Percentiles rank a stretch among this genome's conserved stretches.
Evolutionary conservation across 202 grass and related monocot genomes (phyloP).

Genomic region (Panicum hallii): DNA sequence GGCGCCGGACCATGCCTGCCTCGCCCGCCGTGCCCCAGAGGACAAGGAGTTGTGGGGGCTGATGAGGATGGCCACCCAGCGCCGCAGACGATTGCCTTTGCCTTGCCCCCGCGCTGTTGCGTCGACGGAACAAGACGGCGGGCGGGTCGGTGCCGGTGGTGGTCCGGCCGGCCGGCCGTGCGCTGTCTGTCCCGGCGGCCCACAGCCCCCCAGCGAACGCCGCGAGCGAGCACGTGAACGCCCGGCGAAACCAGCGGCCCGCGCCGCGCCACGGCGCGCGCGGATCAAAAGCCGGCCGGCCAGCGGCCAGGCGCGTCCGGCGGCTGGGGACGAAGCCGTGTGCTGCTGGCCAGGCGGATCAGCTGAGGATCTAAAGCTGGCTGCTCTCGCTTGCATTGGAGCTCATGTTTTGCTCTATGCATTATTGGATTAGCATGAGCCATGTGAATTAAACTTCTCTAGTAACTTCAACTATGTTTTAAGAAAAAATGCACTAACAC

Average conservation of each 20-base stretch:
- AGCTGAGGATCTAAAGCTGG: not conserved
- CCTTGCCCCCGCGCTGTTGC: not conserved
- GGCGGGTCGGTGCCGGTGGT: not conserved
- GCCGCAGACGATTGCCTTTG: not conserved
- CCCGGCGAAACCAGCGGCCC: conserved; percentile 21
- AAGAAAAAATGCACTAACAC: no score
- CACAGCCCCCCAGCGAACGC: not conserved
- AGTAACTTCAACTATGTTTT: no score
- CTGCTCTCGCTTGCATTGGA: not conserved
- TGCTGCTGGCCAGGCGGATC: not conserved
- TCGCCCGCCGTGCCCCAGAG: no score
- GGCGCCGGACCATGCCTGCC: not conserved
- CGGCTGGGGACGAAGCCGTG: not conserved
- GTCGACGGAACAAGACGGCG: conserved; percentile 29
- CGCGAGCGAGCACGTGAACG: conserved; percentile 31
- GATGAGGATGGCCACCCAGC: conserved; percentile 1
- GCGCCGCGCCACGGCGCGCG: conserved; percentile 25
- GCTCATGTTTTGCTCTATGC: not conserved
- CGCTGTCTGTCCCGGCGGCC: not conserved
- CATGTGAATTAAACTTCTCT: not conserved
- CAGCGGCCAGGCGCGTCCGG: not conserved
- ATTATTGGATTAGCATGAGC: not conserved
- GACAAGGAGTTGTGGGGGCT: conserved; percentile 42
- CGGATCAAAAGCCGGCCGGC: not conserved
- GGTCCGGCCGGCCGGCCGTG: not conserved